These are phyloP conservation scores for Conringia planisiliqua DNA, from an alignment of 345 rosid genomes.

Conservation along the genomic window DNA sequence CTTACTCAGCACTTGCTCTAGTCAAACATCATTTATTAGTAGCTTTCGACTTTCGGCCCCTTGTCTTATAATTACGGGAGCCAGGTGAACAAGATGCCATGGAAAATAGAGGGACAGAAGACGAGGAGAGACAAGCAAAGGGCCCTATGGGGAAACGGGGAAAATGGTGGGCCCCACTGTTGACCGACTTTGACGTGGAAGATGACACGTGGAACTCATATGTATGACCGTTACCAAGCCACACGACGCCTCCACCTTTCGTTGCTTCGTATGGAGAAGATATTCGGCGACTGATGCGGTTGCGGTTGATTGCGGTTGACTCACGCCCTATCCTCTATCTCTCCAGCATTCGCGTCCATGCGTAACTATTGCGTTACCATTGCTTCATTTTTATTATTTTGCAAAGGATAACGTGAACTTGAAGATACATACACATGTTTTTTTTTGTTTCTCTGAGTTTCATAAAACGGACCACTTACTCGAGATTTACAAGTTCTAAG, in stretches of 20 bases:
- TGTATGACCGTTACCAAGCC: slow-evolving; percentile 17
- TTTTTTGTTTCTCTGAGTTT: background rate
- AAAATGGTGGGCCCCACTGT: slow-evolving; percentile 5
- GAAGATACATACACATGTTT: background rate
- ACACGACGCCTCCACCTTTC: background rate
- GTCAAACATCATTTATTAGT: background rate
- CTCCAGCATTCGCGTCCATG: background rate
- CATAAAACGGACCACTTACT: slow-evolving; percentile 15
- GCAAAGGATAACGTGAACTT: background rate
- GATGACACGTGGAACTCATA: background rate
- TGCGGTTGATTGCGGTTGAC: no score
- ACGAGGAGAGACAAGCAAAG: background rate
- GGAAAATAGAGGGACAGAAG: background rate
- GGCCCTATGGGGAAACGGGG: background rate
- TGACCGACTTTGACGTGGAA: slow-evolving; percentile 23
- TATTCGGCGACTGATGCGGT: background rate
- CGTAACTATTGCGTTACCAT: background rate
- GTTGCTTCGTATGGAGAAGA: background rate
- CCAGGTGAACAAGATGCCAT: background rate
- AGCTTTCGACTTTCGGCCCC: background rate
- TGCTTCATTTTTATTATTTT: background rate
- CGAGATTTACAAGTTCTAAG: slow-evolving; percentile 23
- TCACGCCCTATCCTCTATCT: no score
- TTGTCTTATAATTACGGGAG: background rate
- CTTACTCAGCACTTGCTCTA: no score